A percentile compares a stretch with the other conserved stretches of the same genome.
Conservation (phyloP, 2,329 filamentous ascomycete species). For the Monosporascus cannonballus region DNA sequence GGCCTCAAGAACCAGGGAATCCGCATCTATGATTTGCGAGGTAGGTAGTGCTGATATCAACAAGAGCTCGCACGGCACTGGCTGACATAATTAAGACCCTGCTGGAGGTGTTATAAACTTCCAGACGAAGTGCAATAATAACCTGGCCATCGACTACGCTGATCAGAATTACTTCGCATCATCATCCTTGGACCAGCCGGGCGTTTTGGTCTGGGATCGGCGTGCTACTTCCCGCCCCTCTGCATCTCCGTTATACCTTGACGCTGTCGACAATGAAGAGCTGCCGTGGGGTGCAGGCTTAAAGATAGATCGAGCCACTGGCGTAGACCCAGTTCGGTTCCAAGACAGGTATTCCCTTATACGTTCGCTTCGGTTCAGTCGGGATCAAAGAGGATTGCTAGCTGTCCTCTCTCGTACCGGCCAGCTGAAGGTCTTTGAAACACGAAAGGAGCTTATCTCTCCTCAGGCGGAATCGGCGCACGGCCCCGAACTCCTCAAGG, state of each 20-base stretch:
- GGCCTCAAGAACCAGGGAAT: constrained; percentile 72
- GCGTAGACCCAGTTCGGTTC: constrained; percentile 45
- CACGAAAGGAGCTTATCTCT: constrained; percentile 46
- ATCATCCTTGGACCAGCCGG: constrained; percentile 67
- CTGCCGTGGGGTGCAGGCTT: constrained; percentile 58
- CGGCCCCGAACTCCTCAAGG: constrained; percentile 53
- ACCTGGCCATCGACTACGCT: constrained; percentile 69
- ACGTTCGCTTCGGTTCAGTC: constrained; percentile 56
- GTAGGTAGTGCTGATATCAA: constrained; percentile 33
- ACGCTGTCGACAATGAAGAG: constrained; percentile 55
- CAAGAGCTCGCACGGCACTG: neutral
- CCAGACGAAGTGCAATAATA: constrained; percentile 62
- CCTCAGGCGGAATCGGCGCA: constrained; percentile 33
- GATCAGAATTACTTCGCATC: constrained; percentile 83
- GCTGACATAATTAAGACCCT: constrained; percentile 33
- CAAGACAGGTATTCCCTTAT: constrained; percentile 55
- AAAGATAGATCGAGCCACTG: constrained; percentile 50
- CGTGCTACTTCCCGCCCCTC: constrained; percentile 50
- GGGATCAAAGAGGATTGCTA: constrained; percentile 55
- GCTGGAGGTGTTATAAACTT: constrained; percentile 51
- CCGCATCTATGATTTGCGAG: constrained; percentile 72
- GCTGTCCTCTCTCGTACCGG: constrained; percentile 57
- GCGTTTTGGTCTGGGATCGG: constrained; percentile 73
- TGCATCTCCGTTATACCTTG: constrained; percentile 48
- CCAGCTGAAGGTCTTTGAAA: constrained; percentile 56